Conservation (phyloP, 495 filamentous ascomycete genomes). For the Acidiella bohemica region DNA sequence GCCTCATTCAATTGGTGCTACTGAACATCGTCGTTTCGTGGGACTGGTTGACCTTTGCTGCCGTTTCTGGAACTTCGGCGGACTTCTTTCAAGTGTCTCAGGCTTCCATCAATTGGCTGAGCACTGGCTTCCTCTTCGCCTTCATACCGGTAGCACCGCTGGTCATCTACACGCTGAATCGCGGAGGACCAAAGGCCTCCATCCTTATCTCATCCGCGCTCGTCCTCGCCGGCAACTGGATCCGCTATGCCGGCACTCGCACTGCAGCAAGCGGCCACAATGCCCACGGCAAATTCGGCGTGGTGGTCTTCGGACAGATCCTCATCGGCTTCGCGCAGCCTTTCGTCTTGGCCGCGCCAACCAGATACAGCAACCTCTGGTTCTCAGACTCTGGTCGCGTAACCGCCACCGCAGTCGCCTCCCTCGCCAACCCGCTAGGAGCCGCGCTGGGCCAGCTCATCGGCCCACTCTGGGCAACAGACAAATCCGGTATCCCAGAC, state of each 20-base stretch:
- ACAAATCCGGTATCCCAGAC: constrained; percentile 49
- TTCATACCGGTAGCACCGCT: constrained; percentile 64
- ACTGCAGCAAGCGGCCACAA: constrained; percentile 27
- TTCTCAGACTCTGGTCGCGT: constrained; percentile 76
- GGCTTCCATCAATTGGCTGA: constrained; percentile 81
- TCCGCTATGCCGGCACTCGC: constrained; percentile 71
- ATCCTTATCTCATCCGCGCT: constrained; percentile 62
- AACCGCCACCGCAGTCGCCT: constrained; percentile 74
- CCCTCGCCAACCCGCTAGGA: constrained; percentile 74
- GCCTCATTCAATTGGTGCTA: constrained; percentile 66
- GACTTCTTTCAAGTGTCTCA: constrained; percentile 62
- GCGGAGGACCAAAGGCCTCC: constrained; percentile 61
- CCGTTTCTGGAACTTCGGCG: constrained; percentile 64
- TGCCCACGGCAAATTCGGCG: constrained; percentile 45
- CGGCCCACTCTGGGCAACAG: constrained; percentile 57
- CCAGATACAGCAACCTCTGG: constrained; percentile 83
- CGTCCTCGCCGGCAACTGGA: constrained; percentile 75
- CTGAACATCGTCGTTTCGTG: constrained; percentile 88
- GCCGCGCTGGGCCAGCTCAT: constrained; percentile 80
- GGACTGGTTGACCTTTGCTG: constrained; percentile 95
- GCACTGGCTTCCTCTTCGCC: constrained; percentile 72
- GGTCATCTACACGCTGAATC: constrained; percentile 66
- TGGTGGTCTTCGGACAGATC: constrained; percentile 91
- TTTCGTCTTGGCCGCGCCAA: constrained; percentile 80
- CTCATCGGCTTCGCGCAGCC: constrained; percentile 80